Evolutionary conservation across 2,329 filamentous ascomycete species (phyloP), one percentile per base, ranked within the genome.

Genomic region (Ophiostoma tasmaniense): DNA sequence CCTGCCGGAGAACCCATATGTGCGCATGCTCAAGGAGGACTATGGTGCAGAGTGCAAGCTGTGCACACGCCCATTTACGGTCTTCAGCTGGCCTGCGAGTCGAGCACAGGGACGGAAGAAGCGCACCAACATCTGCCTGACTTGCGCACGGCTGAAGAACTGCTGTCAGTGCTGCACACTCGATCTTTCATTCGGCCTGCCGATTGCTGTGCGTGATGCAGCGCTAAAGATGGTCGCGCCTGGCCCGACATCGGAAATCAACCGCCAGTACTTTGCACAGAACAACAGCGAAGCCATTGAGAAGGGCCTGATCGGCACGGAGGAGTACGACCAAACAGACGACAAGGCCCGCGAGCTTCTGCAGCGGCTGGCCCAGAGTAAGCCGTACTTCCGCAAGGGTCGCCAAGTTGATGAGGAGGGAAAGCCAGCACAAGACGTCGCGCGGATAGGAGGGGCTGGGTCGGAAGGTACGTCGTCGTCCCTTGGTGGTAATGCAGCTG

Each of bases 121-220:
- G 80, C 89, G 91, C 73, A 98, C 94, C 68, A 96, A 92, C 75
- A 96, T 98, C 75, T 99, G 95, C 79, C 84, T 99, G 30, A 99
- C 95, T 55, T 99, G 95, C 82, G 94, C 95, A 28, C 90, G 95
- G 62, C 85, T 98, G 73, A 99, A 99, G 81, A 99, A 99, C 82
- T 98, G 95, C 82, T 99, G 95, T 77, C 95, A 99, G 82, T 94
- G 90, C 80, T 99, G 95, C 82, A 98, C 98, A 92, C 89, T 99
- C 67, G 95, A 99, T 84, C 82, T 99, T 71, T 94, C 92, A 14
- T 99, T 98, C 76, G 96, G 95, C 30, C 83, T 99, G 35, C 95
- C 95, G 13, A 96, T 99, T 76, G 91, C 93, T 17, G 91, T 99
- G 70, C 89, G 95, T 76, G 95, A 99, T 82, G 95, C 95, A 2